Conservation (phyloP, 805 yeast species). For the Yamadazyma takamatsuzukensis region DNA sequence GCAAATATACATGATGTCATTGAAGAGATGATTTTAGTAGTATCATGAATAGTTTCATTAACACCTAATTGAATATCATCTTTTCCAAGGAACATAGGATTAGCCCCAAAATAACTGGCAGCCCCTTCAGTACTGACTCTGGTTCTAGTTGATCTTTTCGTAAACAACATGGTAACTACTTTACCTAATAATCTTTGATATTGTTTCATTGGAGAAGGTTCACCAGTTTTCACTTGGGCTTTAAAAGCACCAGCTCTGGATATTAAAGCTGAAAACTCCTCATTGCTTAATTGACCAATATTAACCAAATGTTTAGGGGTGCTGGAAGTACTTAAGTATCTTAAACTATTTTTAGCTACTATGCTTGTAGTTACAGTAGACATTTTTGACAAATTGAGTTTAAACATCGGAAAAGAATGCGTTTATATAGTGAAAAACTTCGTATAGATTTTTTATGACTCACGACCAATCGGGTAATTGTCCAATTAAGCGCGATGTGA, state of each 20-base stretch:
- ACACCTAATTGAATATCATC: conserved; percentile 97
- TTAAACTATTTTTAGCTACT: conserved; percentile 6
- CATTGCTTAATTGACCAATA: conserved; percentile 70
- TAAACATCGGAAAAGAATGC: conserved; percentile 1
- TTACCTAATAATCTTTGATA: conserved; percentile 68
- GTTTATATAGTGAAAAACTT: conserved; percentile 1
- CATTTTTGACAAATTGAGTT: neutral
- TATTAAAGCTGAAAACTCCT: conserved; percentile 71
- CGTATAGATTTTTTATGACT: conserved; percentile 11
- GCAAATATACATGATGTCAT: conserved; percentile 98
- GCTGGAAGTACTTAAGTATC: conserved; percentile 6
- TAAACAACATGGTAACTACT: conserved; percentile 77
- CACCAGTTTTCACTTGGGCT: conserved; percentile 53
- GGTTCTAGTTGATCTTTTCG: conserved; percentile 93
- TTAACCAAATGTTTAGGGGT: conserved; percentile 73
- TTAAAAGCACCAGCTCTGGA: conserved; percentile 71
- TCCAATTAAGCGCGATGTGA: conserved; percentile 16
- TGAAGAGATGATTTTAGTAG: conserved; percentile 84
- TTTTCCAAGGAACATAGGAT: conserved; percentile 93
- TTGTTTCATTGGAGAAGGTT: conserved; percentile 30
- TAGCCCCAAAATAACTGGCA: conserved; percentile 86
- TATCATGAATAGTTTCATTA: conserved; percentile 86
- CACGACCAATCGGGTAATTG: conserved; percentile 18
- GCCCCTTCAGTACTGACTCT: conserved; percentile 95
- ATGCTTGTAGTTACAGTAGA: conserved; percentile 7